Evolutionary conservation across 345 rosid genomes (phyloP).

Genomic region (Anacardium occidentale): DNA sequence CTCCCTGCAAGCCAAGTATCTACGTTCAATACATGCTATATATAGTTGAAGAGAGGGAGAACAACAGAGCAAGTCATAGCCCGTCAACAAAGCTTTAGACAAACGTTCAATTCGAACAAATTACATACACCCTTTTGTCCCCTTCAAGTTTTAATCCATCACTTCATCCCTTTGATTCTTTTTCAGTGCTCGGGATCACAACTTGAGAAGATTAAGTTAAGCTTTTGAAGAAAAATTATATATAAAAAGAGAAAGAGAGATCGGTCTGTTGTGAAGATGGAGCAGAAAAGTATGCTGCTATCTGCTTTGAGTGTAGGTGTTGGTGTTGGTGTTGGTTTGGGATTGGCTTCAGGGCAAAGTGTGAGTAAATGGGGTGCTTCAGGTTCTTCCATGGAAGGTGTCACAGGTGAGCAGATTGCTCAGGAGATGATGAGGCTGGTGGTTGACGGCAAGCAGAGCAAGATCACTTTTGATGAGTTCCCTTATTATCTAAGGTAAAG

Average conservation of each 20-base stretch:
- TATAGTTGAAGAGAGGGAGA: conserved; percentile 35
- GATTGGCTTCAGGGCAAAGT: conserved; percentile 77
- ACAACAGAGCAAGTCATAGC: conserved; percentile 21
- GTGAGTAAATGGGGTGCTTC: conserved; percentile 56
- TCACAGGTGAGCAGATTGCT: conserved; percentile 66
- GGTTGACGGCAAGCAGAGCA: conserved; percentile 61
- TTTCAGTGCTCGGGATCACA: conserved; percentile 7
- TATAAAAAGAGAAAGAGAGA: neutral
- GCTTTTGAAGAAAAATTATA: neutral
- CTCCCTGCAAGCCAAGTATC: conserved; percentile 17
- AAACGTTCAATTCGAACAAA: conserved; percentile 23
- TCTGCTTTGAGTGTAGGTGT: conserved; percentile 86
- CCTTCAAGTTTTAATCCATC: neutral
- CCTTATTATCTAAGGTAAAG: conserved; percentile 86
- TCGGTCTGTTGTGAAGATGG: conserved; percentile 41
- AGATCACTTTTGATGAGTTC: conserved; percentile 71
- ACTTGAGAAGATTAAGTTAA: neutral
- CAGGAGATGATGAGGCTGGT: conserved; percentile 74
- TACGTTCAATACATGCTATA: conserved; percentile 37
- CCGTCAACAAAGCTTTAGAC: conserved; percentile 23
- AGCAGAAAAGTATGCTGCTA: conserved; percentile 63
- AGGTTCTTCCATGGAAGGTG: conserved; percentile 40
- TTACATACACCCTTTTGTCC: neutral
- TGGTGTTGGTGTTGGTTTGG: conserved; percentile 85
- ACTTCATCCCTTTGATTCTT: neutral